phyloP scores from a whole-genome alignment of 805 yeast genomes.

The Spathaspora sp. region DNA sequence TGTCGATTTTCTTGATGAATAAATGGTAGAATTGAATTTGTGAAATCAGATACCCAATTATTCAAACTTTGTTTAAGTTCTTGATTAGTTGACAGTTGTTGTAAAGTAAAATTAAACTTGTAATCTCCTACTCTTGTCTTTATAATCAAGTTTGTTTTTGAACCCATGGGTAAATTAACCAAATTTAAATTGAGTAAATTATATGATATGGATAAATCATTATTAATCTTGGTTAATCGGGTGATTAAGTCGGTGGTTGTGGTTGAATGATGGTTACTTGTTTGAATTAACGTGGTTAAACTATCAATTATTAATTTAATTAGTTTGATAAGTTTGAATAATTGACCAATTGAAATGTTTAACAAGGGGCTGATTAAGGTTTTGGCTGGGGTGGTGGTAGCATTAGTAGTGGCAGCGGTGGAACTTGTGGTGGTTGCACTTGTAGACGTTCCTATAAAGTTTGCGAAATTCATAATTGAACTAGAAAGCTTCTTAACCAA shows the following conservation, averaged over 20 bases:
- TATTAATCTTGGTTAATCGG: conserved; percentile 31
- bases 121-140: conserved; percentile 21
- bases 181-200: conserved; percentile 27
- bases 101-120: conserved; percentile 21
- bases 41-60: conserved; percentile 18
- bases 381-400: conserved; percentile 1
- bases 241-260: conserved; percentile 18
- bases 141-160: conserved; percentile 17
- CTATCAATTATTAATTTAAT: conserved; percentile 33
- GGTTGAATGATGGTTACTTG: not conserved
- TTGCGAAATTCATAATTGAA: conserved; percentile 26
- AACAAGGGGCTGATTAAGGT: conserved; percentile 25
- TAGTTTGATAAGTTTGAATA: conserved; percentile 31
- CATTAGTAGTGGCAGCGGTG: conserved; percentile 6
- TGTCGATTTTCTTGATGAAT: conserved; percentile 28
- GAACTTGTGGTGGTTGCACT: conserved; percentile 4
- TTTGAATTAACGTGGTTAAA: conserved; percentile 14
- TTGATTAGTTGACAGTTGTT: not conserved
- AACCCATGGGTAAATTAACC: conserved; percentile 22
- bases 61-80: conserved; percentile 7
- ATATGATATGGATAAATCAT: conserved; percentile 32
- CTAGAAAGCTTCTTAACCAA: conserved; percentile 31
- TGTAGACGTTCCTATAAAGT: conserved; percentile 17
- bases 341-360: conserved; percentile 30
- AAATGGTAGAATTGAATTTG: conserved; percentile 20